A percentile compares a stretch with the other conserved stretches of the same genome.
Evolutionary conservation across 1,284 basidiomycete species (phyloP).

Genomic region (Cutaneotrichosporon sp.): DNA sequence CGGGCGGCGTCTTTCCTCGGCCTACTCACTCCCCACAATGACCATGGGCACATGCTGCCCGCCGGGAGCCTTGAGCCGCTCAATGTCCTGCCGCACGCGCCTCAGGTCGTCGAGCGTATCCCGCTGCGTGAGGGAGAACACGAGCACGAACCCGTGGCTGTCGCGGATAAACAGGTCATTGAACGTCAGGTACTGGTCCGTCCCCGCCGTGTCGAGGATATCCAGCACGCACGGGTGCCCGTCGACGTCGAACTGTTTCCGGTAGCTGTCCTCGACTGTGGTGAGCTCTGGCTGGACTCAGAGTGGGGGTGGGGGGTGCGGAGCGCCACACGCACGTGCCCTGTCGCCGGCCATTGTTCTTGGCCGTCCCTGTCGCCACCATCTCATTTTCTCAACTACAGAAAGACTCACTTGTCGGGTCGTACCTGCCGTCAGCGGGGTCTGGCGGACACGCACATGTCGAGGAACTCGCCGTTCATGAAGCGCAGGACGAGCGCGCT

Average conservation of each 20-base stretch:
- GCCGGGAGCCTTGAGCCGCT: constrained; percentile 32
- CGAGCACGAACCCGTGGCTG: constrained; percentile 43
- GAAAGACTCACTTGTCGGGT: constrained; percentile 39
- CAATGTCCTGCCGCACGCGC: constrained; percentile 32
- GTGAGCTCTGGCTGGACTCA: too few relatives aligned
- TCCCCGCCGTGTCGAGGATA: constrained; percentile 46
- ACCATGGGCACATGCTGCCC: constrained; percentile 33
- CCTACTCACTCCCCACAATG: constrained; percentile 44
- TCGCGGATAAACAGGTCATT: constrained; percentile 42
- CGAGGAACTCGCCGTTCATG: constrained; percentile 40
- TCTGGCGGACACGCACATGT: constrained; percentile 14
- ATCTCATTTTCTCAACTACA: background rate
- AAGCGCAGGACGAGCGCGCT: constrained; percentile 40
- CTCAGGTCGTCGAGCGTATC: constrained; percentile 40
- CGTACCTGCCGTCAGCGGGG: constrained; percentile 21
- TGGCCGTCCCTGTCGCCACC: background rate
- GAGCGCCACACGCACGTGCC: background rate
- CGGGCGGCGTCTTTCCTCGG: background rate
- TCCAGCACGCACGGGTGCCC: constrained; percentile 37
- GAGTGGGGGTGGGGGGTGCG: too few relatives aligned
- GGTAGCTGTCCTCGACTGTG: constrained; percentile 45
- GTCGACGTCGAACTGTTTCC: constrained; percentile 43
- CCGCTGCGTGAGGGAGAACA: constrained; percentile 39
- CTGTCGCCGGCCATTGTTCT: background rate
- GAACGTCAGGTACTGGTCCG: constrained; percentile 39